These are phyloP conservation scores for Melaleuca alternifolia DNA, from an alignment of 345 rosid species.

Conservation along the genomic window DNA sequence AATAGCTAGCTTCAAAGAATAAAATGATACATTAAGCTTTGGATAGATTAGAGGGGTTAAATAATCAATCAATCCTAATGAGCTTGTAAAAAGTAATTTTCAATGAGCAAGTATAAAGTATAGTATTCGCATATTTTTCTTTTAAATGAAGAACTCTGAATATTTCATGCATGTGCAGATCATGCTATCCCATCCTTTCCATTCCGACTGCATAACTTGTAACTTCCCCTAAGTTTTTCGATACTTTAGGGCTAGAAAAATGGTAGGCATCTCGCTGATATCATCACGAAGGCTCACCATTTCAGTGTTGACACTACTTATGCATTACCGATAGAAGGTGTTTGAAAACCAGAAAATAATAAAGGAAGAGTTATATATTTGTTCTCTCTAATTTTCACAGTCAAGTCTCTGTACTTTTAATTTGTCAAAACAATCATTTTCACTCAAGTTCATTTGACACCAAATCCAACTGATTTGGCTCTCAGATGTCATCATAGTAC, in stretches of 20 bases:
- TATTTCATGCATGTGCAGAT: no score
- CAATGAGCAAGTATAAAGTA: not conserved
- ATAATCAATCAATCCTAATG: not conserved
- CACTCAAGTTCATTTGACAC: not conserved
- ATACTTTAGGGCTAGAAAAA: no score
- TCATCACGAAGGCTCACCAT: not conserved
- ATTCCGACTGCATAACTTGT: no score
- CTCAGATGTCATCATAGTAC: not conserved
- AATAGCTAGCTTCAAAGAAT: not conserved
- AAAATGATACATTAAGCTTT: no score
- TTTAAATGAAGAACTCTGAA: not conserved
- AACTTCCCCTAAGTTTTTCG: no score
- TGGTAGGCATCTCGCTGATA: not conserved
- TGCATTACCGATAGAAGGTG: not conserved
- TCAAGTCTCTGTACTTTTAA: not conserved
- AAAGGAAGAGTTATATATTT: not conserved
- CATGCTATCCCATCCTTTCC: no score
- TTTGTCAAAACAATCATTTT: not conserved
- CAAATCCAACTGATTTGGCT: not conserved
- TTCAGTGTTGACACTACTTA: not conserved
- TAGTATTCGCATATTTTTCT: not conserved
- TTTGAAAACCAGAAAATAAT: not conserved
- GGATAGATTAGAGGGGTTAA: not conserved
- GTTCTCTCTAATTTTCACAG: not conserved
- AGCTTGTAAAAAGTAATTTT: not conserved